A percentile compares a stretch with the other conserved stretches of the same genome.
Evolutionary conservation across 2,329 filamentous ascomycete species (phyloP).

Genomic region (Colletotrichum spinosum): DNA sequence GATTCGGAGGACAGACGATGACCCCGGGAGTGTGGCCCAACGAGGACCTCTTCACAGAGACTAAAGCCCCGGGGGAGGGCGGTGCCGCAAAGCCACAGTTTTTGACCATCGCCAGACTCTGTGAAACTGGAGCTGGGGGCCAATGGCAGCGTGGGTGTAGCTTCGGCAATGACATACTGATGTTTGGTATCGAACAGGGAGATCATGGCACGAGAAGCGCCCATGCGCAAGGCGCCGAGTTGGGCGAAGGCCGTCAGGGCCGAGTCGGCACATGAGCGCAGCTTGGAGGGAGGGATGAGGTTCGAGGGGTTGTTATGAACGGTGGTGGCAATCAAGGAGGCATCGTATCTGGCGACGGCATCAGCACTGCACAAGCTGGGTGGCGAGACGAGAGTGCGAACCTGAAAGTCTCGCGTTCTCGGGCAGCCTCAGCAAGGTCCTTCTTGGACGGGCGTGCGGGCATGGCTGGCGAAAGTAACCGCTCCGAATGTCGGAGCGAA

Average conservation of each 20-base stretch:
- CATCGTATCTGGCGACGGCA: constrained; percentile 26
- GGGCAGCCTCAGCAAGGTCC: constrained; percentile 38
- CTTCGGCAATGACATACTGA: constrained; percentile 64
- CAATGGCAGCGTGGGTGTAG: constrained; percentile 55
- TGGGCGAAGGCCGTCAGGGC: constrained; percentile 62
- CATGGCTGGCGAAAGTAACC: constrained; percentile 2
- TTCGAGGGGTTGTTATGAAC: constrained; percentile 39
- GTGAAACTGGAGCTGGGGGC: constrained; percentile 38
- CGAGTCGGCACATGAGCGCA: constrained; percentile 47
- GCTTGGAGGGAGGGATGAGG: constrained; percentile 39
- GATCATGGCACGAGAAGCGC: constrained; percentile 54
- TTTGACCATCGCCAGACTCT: constrained; percentile 5
- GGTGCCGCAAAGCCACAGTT: constrained; percentile 43
- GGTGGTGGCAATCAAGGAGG: constrained; percentile 15
- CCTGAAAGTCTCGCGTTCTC: constrained; percentile 48
- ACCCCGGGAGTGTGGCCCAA: background rate
- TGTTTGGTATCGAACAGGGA: constrained; percentile 62
- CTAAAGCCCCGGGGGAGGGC: constrained; percentile 43
- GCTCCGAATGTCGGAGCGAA: background rate
- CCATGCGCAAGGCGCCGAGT: constrained; percentile 56
- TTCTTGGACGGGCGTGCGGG: background rate
- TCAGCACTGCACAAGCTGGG: background rate
- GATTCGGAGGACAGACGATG: background rate
- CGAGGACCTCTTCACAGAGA: constrained; percentile 45
- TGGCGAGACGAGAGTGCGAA: background rate